These are phyloP conservation scores for Hordeum pubiflorum DNA, from an alignment of 202 grass and related monocot species.

Conservation along the genomic window DNA sequence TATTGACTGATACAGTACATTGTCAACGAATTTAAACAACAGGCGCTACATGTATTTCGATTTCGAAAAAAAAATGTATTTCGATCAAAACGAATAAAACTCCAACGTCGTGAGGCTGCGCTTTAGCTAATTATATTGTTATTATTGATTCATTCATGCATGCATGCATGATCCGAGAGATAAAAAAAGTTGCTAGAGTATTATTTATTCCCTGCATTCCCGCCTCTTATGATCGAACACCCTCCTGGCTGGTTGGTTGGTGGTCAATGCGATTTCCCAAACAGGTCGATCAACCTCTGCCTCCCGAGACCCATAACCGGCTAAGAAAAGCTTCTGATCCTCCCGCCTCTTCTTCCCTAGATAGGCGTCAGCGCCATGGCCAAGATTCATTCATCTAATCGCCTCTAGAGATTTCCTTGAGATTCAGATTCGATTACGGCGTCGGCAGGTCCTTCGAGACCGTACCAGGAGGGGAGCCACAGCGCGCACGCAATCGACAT, in stretches of 20 bases:
- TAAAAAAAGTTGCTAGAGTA: too few species aligned
- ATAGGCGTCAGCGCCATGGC: neutral
- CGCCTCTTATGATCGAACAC: neutral
- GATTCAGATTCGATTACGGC: neutral
- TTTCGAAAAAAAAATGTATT: too few species aligned
- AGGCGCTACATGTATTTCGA: too few species aligned
- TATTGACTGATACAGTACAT: too few species aligned
- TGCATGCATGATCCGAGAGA: too few species aligned
- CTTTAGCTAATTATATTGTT: too few species aligned
- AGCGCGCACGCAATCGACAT: slow-evolving; percentile 7
- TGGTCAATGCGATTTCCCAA: slow-evolving; percentile 29
- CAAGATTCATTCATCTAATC: neutral
- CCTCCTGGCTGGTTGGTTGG: neutral
- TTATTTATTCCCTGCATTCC: neutral
- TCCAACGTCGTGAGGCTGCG: too few species aligned
- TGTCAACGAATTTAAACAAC: too few species aligned
- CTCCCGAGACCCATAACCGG: neutral
- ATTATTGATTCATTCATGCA: too few species aligned
- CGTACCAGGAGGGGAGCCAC: neutral
- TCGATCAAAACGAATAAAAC: too few species aligned
- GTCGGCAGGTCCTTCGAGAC: neutral
- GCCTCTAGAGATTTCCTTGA: neutral
- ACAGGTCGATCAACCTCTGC: neutral
- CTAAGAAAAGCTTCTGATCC: neutral
- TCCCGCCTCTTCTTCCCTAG: neutral